Base-by-base conservation (phyloP, 2,329 filamentous ascomycete genomes). In the Botryotinia narcissicola region DNA sequence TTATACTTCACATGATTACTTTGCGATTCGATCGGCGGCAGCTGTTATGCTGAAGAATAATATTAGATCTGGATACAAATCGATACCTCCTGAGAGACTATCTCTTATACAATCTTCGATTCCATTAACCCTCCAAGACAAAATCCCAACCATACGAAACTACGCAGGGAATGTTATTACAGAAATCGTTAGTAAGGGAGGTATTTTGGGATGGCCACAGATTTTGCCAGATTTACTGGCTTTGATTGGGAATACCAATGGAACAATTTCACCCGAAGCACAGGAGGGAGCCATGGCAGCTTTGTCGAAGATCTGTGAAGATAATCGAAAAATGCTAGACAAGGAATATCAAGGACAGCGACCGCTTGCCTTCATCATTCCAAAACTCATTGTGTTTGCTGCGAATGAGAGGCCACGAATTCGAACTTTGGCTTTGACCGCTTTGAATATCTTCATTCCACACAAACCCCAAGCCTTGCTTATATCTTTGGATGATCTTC, bases 1-100 rank as follows among this genome's bases (percentile, higher is more conserved):
- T 78, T 88, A 89, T 78, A 88, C 86, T 70, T 80, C 85, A 77
- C 80, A 87, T 76, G 86, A 93, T 81, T 91, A 94, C 84, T 88
- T 92, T 82, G 85, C 93, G 69, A 91, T 97, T 75, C 92, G 96
- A 76, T 93, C 93, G 75, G 93, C 95, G 18, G 95, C 95, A 40
- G 95, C 93, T 73, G 91, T 98, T 80, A 96, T 98, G 89, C 87
- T 99, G 77, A 99, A 98, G 85, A 98, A 98, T 83, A 94, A 97
- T 81, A 88, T 98, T 82, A 92, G 89, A 80, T 84, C 88, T 66
- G 87, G 90, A 60, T 95, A 93, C 85, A 92, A 92, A 81, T 86
- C 89, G 73, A 93, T 98, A 75, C 87, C 93, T 71, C 90, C 92
- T 69, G 82, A 86, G 59, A 95, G 91, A 81, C 85, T 97, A 77